Conservation (phyloP, 2,329 filamentous ascomycete genomes). For the Leptographium lundbergii region DNA sequence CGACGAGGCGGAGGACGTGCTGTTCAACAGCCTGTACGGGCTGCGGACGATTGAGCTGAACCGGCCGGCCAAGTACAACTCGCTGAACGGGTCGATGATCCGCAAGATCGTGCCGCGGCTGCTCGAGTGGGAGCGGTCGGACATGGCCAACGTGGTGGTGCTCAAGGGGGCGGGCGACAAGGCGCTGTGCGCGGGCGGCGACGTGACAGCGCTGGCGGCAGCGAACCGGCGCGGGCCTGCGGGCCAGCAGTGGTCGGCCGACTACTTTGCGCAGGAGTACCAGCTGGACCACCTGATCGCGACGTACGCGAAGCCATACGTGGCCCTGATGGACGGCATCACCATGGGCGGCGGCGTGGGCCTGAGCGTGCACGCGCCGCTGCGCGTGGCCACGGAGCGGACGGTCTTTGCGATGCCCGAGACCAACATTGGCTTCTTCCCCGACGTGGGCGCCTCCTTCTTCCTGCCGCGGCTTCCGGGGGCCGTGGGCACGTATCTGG, state of each 20-base stretch:
- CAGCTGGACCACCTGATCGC: constrained; percentile 90
- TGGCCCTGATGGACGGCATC: constrained; percentile 93
- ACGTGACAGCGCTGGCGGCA: constrained; percentile 67
- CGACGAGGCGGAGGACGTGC: constrained; percentile 79
- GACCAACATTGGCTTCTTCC: constrained; percentile 97
- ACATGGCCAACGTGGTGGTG: constrained; percentile 83
- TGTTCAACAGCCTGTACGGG: constrained; percentile 82
- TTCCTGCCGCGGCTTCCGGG: constrained; percentile 88
- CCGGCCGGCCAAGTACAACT: constrained; percentile 81
- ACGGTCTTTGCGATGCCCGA: constrained; percentile 98
- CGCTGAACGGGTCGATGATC: constrained; percentile 87
- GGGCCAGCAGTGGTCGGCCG: constrained; percentile 61
- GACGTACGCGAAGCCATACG: constrained; percentile 83
- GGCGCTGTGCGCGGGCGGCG: constrained; percentile 88
- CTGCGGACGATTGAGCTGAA: constrained; percentile 90
- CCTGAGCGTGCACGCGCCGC: constrained; percentile 85
- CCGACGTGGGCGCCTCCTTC: constrained; percentile 92
- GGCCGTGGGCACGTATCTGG: constrained; percentile 78
- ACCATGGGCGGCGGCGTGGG: constrained; percentile 98
- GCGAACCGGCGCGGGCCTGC: constrained; percentile 55
- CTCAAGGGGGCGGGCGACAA: constrained; percentile 79
- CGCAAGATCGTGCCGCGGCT: constrained; percentile 84
- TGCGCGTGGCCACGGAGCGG: constrained; percentile 90
- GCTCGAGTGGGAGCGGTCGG: constrained; percentile 88
- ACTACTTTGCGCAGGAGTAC: constrained; percentile 94